Evolutionary conservation across 345 rosid species (phyloP).

Genomic region (Populus nigra): DNA sequence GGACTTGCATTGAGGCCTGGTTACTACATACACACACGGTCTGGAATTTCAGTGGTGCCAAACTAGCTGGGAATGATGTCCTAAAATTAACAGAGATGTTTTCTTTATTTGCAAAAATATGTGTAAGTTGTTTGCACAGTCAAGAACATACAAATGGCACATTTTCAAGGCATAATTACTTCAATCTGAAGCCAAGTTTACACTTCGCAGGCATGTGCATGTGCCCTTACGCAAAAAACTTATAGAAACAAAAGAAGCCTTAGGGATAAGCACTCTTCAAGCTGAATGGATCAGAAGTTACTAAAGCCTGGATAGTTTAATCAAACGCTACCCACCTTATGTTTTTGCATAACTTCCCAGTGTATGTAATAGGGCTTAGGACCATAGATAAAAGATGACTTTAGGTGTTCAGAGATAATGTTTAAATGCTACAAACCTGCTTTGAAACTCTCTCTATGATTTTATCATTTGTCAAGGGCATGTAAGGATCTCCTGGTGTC

Average conservation of each 20-base stretch:
- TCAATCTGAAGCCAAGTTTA: neutral
- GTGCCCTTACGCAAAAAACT: neutral
- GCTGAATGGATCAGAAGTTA: neutral
- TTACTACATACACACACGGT: neutral
- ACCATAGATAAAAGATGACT: neutral
- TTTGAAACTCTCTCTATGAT: slow-evolving; percentile 76
- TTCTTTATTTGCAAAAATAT: neutral
- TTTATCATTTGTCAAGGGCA: slow-evolving; percentile 79
- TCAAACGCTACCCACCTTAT: neutral
- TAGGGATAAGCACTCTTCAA: no score
- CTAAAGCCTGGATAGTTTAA: neutral
- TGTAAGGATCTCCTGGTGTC: slow-evolving; percentile 95
- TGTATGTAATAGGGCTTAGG: neutral
- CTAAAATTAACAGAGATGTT: neutral
- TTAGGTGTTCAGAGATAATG: neutral
- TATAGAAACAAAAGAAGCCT: neutral
- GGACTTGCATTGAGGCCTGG: neutral
- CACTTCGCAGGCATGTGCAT: neutral
- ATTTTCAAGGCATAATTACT: neutral
- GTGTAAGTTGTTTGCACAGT: neutral
- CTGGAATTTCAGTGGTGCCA: neutral
- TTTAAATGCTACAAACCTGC: slow-evolving; percentile 54
- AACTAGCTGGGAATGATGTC: neutral
- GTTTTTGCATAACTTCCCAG: neutral
- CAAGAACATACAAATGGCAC: neutral